phyloP scores from a whole-genome alignment of 768 basidiomycete genomes.

The Boletus pseudopeckii region DNA sequence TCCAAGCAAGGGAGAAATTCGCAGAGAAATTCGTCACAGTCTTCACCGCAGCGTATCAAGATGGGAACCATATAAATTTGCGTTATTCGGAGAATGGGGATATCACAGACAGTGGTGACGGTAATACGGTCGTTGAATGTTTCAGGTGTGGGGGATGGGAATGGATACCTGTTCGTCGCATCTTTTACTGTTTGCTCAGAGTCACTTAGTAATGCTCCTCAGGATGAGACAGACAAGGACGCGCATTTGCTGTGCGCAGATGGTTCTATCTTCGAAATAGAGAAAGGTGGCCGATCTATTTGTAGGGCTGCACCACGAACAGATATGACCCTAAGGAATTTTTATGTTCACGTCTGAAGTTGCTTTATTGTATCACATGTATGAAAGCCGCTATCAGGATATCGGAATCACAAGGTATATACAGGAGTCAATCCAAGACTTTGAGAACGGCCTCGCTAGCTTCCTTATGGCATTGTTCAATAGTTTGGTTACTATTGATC shows the following conservation, averaged over 20 bases:
- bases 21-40: slow-evolving; percentile 51
- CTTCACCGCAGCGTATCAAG: slow-evolving; percentile 68
- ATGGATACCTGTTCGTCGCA: slow-evolving; percentile 72
- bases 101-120: slow-evolving; percentile 40
- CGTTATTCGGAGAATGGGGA: slow-evolving; percentile 49
- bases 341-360: slow-evolving; percentile 47
- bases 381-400: background rate
- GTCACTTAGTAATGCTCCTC: slow-evolving; percentile 4
- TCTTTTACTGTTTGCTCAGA: slow-evolving; percentile 1
- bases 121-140: slow-evolving; percentile 68
- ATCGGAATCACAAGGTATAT: slow-evolving; percentile 7
- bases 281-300: slow-evolving; percentile 53
- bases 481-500: slow-evolving; percentile 65
- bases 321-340: slow-evolving; percentile 30
- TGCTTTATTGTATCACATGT: background rate
- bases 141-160: slow-evolving; percentile 78
- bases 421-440: slow-evolving; percentile 34
- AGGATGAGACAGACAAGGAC: slow-evolving; percentile 57
- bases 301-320: slow-evolving; percentile 42
- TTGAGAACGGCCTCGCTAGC: slow-evolving; percentile 53
- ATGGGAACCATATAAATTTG: slow-evolving; percentile 67
- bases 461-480: slow-evolving; percentile 69
- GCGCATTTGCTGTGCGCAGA: slow-evolving; percentile 81
- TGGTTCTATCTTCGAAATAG: slow-evolving; percentile 65
- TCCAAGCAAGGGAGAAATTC: slow-evolving; percentile 46